phyloP scores from a whole-genome alignment of 768 basidiomycete species.

The Cytidiella melzeri region DNA sequence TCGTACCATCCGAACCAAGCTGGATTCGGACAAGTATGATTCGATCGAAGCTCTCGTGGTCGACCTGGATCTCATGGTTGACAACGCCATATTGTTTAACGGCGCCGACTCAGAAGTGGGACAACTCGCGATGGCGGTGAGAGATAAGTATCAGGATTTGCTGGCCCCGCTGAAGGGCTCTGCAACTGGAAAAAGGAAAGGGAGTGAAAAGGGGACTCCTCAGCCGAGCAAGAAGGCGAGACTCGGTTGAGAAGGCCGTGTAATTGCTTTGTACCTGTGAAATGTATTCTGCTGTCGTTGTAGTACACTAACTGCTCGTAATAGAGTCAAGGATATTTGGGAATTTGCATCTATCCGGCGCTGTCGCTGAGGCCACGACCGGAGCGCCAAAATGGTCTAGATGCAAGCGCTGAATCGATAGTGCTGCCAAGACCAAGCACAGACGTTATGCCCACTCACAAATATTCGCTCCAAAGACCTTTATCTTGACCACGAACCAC shows the following conservation, averaged over 20 bases:
- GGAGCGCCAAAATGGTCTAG: no score
- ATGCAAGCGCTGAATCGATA: no score
- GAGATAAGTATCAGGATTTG: slow-evolving; percentile 49
- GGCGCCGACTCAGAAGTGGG: slow-evolving; percentile 78
- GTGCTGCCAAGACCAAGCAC: slow-evolving; percentile 3
- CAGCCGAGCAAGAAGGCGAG: slow-evolving; percentile 61
- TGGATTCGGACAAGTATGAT: slow-evolving; percentile 81
- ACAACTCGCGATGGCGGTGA: slow-evolving; percentile 43
- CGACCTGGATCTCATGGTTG: slow-evolving; percentile 82
- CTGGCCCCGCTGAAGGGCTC: slow-evolving; percentile 42
- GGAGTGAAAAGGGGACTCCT: slow-evolving; percentile 55
- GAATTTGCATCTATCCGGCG: no score
- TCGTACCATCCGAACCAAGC: slow-evolving; percentile 68
- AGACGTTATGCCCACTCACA: slow-evolving; percentile 6
- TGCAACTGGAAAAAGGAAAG: slow-evolving; percentile 55
- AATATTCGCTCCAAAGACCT: not conserved
- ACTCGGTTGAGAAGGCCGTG: slow-evolving; percentile 35
- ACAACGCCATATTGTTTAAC: slow-evolving; percentile 89
- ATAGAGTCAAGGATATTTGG: not conserved
- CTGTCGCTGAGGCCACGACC: not conserved
- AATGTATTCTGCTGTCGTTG: not conserved
- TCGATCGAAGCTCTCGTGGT: slow-evolving; percentile 73
- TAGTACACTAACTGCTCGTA: not conserved
- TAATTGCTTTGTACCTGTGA: not conserved
- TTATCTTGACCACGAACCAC: slow-evolving; percentile 8